These are phyloP conservation scores for Talaromyces sp. DNA, from an alignment of 2,329 filamentous ascomycete genomes.

Conservation along the genomic window DNA sequence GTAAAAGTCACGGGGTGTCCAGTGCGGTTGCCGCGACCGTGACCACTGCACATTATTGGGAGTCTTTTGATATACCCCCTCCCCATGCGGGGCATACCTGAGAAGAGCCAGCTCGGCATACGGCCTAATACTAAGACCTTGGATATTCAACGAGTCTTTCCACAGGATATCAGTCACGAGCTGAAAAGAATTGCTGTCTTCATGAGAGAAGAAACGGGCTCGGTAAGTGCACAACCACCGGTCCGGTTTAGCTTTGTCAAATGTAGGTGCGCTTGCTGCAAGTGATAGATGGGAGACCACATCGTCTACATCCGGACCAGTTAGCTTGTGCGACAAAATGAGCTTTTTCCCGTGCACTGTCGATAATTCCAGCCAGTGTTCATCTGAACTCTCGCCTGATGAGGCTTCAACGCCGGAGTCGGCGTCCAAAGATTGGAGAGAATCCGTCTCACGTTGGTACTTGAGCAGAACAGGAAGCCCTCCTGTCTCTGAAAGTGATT, in stretches of 20 bases:
- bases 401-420: background rate
- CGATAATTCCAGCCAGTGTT: constrained; percentile 19
- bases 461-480: constrained; percentile 8
- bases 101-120: constrained; percentile 19
- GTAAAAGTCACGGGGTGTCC: constrained; percentile 42
- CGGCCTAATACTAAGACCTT: constrained; percentile 13
- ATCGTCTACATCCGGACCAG: constrained; percentile 13
- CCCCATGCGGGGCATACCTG: constrained; percentile 23
- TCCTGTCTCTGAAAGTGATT: background rate
- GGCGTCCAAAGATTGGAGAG: background rate
- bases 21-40: constrained; percentile 11
- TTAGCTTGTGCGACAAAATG: constrained; percentile 17
- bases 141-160: constrained; percentile 28
- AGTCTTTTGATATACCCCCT: constrained; percentile 12
- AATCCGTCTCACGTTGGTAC: constrained; percentile 5
- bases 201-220: constrained; percentile 19
- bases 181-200: constrained; percentile 17
- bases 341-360: constrained; percentile 13
- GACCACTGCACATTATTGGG: background rate
- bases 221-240: constrained; percentile 27
- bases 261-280: constrained; percentile 17
- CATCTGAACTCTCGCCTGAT: background rate
- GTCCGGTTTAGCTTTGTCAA: constrained; percentile 21
- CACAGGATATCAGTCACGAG: constrained; percentile 30
- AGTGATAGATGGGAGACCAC: constrained; percentile 21